phyloP scores from a whole-genome alignment of 352 stramenopile genomes.

The Globisporangium mamillatum region DNA sequence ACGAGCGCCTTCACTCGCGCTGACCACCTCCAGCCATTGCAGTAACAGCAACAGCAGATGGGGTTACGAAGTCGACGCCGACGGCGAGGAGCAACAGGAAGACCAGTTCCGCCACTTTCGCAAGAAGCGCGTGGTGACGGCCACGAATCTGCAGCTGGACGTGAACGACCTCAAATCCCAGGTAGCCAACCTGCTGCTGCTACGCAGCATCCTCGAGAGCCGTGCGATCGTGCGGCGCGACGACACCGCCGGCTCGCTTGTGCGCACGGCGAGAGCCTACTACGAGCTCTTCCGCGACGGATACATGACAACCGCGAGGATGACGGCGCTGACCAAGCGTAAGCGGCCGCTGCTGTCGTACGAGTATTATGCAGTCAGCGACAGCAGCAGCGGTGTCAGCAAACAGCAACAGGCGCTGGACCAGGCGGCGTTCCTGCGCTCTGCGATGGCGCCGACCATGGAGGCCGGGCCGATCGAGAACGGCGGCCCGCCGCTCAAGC shows the following conservation, averaged over 20 bases:
- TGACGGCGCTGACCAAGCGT: neutral
- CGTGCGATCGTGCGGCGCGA: slow-evolving; percentile 3
- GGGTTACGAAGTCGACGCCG: neutral
- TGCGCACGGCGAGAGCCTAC: slow-evolving; percentile 3
- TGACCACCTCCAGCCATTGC: neutral
- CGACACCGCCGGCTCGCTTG: slow-evolving; percentile 4
- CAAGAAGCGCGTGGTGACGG: slow-evolving; percentile 9
- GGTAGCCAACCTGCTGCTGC: slow-evolving; percentile 18
- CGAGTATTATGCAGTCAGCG: neutral
- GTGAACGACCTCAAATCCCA: slow-evolving; percentile 25
- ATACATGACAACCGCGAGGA: slow-evolving; percentile 7
- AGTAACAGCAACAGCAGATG: neutral
- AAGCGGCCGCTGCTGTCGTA: neutral
- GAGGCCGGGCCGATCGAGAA: neutral
- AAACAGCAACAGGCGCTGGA: neutral
- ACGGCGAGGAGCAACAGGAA: neutral
- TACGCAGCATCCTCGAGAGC: slow-evolving; percentile 16
- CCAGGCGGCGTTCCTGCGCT: slow-evolving; percentile 5
- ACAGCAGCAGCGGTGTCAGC: neutral
- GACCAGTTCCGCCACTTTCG: slow-evolving; percentile 6
- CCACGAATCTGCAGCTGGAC: slow-evolving; percentile 12
- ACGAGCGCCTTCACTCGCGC: neutral
- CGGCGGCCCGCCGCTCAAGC: neutral
- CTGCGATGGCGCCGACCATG: slow-evolving; percentile 9
- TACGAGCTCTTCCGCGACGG: slow-evolving; percentile 12